Evolutionary conservation across 768 basidiomycete species (phyloP).

Genomic region (Lentinula guzmanii): DNA sequence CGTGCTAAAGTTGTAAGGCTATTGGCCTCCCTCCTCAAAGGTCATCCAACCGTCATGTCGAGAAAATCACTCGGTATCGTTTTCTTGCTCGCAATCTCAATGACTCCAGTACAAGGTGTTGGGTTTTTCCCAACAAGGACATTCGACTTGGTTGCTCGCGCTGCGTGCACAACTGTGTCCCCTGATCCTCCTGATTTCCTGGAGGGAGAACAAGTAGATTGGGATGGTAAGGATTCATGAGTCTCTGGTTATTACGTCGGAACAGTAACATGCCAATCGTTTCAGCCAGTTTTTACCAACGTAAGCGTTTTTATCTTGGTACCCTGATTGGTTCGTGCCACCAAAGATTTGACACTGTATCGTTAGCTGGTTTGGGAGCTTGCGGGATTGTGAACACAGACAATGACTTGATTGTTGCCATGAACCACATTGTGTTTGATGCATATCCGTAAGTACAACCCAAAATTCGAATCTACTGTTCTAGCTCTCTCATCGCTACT

Average conservation of each 20-base stretch:
- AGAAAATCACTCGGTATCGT: neutral
- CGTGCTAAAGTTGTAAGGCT: no score
- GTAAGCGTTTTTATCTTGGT: neutral
- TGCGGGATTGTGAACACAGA: neutral
- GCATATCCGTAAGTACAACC: neutral
- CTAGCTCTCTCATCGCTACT: neutral
- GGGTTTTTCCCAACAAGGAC: neutral
- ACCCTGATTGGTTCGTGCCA: neutral
- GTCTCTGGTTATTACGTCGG: no score
- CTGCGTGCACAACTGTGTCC: neutral
- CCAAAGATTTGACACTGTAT: neutral
- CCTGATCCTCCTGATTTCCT: neutral
- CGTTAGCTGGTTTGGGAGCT: neutral
- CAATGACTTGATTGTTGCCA: neutral
- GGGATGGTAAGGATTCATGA: neutral
- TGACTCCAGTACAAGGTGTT: neutral
- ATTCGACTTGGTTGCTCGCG: neutral
- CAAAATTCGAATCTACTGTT: neutral
- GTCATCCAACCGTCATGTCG: no score
- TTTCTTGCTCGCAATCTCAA: neutral
- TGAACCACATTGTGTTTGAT: neutral
- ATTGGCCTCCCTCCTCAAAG: no score
- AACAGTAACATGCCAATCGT: no score
- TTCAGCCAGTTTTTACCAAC: neutral
- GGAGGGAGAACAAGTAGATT: neutral